Conservation (phyloP, 257 asterid species). For the Solanum clarkiae region DNA sequence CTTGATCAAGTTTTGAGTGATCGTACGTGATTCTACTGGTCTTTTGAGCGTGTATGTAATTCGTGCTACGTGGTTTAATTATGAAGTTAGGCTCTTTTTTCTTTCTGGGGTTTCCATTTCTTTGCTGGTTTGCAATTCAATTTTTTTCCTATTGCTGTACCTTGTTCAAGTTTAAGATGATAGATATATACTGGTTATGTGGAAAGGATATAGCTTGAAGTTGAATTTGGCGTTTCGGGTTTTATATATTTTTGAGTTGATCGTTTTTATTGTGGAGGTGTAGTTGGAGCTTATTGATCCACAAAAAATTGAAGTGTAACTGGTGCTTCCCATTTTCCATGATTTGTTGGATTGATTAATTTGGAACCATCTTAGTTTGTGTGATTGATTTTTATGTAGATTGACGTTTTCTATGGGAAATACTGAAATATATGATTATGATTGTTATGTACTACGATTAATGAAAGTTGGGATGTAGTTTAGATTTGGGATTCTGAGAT, state of each 20-base stretch:
- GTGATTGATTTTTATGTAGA: neutral
- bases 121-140: neutral
- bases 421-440: neutral
- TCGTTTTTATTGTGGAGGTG: neutral
- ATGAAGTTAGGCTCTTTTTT: neutral
- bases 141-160: neutral
- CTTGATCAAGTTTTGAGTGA: neutral
- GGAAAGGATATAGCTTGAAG: neutral
- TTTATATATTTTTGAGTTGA: neutral
- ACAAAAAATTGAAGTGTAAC: neutral
- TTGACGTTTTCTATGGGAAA: neutral
- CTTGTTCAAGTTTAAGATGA: neutral
- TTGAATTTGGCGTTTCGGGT: neutral
- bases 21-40: neutral
- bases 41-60: neutral
- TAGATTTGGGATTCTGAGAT: neutral
- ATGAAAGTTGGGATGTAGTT: neutral
- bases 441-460: neutral
- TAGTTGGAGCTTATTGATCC: neutral
- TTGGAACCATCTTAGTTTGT: neutral
- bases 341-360: neutral
- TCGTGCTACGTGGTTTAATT: neutral
- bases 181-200: neutral
- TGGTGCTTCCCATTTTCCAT: neutral
- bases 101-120: neutral